A percentile compares a stretch with the other conserved stretches of the same genome.
phyloP scores from a whole-genome alignment of 1,284 basidiomycete species.

The Polyporus tsugae region DNA sequence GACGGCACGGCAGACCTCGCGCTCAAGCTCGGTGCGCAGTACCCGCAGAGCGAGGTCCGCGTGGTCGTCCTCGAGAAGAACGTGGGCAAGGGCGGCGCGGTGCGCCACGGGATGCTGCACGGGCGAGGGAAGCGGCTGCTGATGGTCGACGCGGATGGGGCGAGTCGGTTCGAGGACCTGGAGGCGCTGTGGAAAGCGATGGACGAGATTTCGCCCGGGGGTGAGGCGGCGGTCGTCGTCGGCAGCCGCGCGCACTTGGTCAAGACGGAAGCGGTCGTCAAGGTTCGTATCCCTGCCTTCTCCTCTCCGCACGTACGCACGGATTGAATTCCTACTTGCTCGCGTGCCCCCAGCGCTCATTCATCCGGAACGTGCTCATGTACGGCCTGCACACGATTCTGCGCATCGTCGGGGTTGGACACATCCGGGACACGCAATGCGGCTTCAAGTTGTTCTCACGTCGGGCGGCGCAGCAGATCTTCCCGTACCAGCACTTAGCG shows the following conservation, averaged over 20 bases:
- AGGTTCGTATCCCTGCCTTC: slow-evolving; percentile 56
- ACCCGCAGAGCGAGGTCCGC: slow-evolving; percentile 67
- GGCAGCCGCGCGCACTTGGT: slow-evolving; percentile 94
- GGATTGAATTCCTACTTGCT: background rate
- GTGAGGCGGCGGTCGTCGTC: slow-evolving; percentile 73
- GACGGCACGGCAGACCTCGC: slow-evolving; percentile 79
- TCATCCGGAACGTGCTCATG: slow-evolving; percentile 92
- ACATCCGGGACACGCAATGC: slow-evolving; percentile 94
- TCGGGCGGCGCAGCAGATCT: slow-evolving; percentile 78
- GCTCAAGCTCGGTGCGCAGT: slow-evolving; percentile 66
- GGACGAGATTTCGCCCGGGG: slow-evolving; percentile 61
- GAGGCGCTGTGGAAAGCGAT: slow-evolving; percentile 78
- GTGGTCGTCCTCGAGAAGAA: slow-evolving; percentile 85
- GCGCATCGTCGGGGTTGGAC: slow-evolving; percentile 84
- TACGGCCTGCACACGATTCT: slow-evolving; percentile 88
- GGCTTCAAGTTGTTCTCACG: slow-evolving; percentile 96
- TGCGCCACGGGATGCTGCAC: slow-evolving; percentile 89
- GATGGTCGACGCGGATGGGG: slow-evolving; percentile 95
- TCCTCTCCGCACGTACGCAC: background rate
- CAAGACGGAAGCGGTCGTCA: slow-evolving; percentile 92
- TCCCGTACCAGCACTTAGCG: slow-evolving; percentile 83
- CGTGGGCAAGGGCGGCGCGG: slow-evolving; percentile 92
- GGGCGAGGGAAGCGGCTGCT: slow-evolving; percentile 81
- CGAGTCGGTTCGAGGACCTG: slow-evolving; percentile 86
- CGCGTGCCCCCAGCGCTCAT: slow-evolving; percentile 67